Conservation (phyloP, 2,329 filamentous ascomycete species). For the Scedosporium aurantiacum region DNA sequence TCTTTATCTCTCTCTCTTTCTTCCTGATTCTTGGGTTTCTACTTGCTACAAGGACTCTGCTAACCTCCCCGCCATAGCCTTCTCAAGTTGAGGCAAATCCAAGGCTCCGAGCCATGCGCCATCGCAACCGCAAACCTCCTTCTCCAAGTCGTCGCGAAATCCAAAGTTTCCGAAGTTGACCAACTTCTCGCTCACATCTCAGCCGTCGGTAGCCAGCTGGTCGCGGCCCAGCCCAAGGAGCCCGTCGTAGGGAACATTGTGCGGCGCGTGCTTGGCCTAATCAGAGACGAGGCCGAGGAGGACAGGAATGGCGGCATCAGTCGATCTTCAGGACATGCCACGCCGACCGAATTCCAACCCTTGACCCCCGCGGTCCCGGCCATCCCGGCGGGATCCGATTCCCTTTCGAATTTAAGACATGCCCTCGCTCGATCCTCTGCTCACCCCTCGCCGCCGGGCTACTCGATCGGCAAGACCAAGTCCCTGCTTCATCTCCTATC, state of each 20-base stretch:
- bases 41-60: not conserved
- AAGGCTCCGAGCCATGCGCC: constrained; percentile 77
- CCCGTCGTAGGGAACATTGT: constrained; percentile 93
- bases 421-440: constrained; percentile 39
- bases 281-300: constrained; percentile 82
- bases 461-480: constrained; percentile 55
- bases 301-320: constrained; percentile 55
- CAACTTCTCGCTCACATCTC: constrained; percentile 73
- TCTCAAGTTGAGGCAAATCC: constrained; percentile 83
- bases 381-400: constrained; percentile 13
- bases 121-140: constrained; percentile 85
- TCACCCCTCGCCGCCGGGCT: constrained; percentile 44
- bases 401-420: constrained; percentile 16
- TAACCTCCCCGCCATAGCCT: constrained; percentile 43
- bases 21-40: no score
- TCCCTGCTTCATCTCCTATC: constrained; percentile 86
- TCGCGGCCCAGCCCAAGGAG: constrained; percentile 77
- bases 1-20: no score
- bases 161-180: constrained; percentile 65
- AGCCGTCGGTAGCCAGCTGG: constrained; percentile 64
- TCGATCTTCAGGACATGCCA: constrained; percentile 25
- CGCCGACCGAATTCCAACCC: not conserved
- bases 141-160: constrained; percentile 72
- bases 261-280: constrained; percentile 75
- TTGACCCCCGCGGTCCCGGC: not conserved